Base-by-base conservation (phyloP, 495 filamentous ascomycete species). In the Elaphomyces granulatus region DNA sequence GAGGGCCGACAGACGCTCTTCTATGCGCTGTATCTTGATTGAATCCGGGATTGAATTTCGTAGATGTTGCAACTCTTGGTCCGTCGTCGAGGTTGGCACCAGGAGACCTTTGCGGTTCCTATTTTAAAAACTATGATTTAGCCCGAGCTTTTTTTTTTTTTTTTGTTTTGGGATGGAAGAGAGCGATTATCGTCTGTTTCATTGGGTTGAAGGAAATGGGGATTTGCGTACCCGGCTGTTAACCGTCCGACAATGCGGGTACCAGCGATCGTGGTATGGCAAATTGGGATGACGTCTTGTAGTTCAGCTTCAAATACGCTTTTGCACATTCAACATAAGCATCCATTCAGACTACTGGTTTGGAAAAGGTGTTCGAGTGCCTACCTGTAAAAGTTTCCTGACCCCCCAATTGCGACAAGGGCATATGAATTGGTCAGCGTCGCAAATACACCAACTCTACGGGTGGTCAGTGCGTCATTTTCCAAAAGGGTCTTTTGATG, bases 351-450 rank as follows among this genome's bases (percentile, higher is more conserved):
- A 4, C 14, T 19, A 20, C 19, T 44, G 4, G 15, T 32, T 10
- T n/a, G n/a, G n/a, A n/a, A n/a, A n/a, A n/a, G n/a, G n/a, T n/a
- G n/a, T n/a, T n/a, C n/a, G n/a, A n/a, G n/a, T n/a, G n/a, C n/a
- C n/a, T 50, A 80, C 77, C 77, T 79, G 74, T 96, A 98, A 63
- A 98, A 98, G 69, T 95, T 96, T 74, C 95, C 88, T 47, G 83
- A 93, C 35, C 82, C 87, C 51, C 90, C 92, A 40, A 93, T 72
- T 38, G 90, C 88, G 46, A 94, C 85, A 46, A 98, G 65, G 44
- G 84, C 81, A 59, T 90, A 98, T 37, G 86, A 86, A 60, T 98
- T 98, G 46, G 90, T 98, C 51, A 98, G 77, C 44, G 83, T 93
- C 34, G 86, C 64, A 56, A 98, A 98, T 48, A 96, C 92, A 59